Percentiles rank a stretch among this genome's conserved stretches.
Conservation (phyloP, 176 grass and related monocot genomes). For the Guadua angustifolia region DNA sequence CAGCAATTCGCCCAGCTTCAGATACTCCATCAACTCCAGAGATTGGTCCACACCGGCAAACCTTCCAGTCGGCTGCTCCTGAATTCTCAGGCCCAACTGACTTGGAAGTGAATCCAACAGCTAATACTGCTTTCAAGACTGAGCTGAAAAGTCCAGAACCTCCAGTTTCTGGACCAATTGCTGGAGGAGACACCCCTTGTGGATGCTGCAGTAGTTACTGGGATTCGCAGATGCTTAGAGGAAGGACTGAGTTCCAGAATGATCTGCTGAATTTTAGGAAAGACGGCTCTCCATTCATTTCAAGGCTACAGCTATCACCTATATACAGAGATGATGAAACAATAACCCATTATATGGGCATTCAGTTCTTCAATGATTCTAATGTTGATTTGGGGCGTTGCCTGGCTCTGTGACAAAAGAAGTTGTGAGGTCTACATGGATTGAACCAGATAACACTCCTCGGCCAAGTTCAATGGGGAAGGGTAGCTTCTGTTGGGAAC, state of each 20-base stretch:
- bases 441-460: conserved; percentile 39
- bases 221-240: conserved; percentile 75
- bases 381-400: conserved; percentile 61
- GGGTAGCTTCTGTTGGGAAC: conserved; percentile 57
- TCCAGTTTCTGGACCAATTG: conserved; percentile 88
- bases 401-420: conserved; percentile 54
- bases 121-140: too few species aligned
- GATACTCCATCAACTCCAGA: too few species aligned
- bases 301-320: conserved; percentile 67
- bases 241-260: conserved; percentile 71
- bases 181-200: conserved; percentile 86
- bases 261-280: conserved; percentile 93
- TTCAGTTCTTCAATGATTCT: conserved; percentile 77
- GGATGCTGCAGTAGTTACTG: conserved; percentile 71
- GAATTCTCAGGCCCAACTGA: too few species aligned
- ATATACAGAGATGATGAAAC: conserved; percentile 79
- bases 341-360: conserved; percentile 92
- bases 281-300: conserved; percentile 85
- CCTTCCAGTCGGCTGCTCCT: too few species aligned
- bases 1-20: conserved; percentile 56
- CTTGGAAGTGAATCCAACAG: too few species aligned
- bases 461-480: conserved; percentile 48
- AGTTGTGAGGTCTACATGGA: conserved; percentile 35
- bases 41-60: too few species aligned
- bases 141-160: too few species aligned